Evolutionary conservation across 2,329 filamentous ascomycete species (phyloP), one percentile per base, ranked within the genome.

Genomic region (Paracoccidioides brasiliensis): DNA sequence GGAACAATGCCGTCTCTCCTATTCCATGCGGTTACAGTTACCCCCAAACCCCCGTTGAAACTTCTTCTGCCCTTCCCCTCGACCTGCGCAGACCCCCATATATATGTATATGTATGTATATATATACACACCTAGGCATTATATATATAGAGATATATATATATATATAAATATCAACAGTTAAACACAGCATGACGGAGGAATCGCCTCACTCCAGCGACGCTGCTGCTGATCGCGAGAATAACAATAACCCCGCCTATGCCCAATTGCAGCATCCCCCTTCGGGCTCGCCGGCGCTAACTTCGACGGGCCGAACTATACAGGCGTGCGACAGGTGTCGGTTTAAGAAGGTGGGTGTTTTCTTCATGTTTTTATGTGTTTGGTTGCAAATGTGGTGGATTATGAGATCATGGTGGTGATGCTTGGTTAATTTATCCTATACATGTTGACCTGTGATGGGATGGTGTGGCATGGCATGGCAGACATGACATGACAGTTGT

Each of bases 271-370:
- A 15, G 3, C 46, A 37, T 6, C 46, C 22, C 1, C 3, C 9
- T 30, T 41, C 12, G 5, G 45, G 49, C 15, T 40, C 30, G 6
- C 55, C 55, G 12, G 57, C 57, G 22, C 28, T 59, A 12, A 59
- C 57, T 12, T 53, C 53, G 15, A 52, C 56, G 42, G 53, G 57
- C 8, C 56, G 53, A 43, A 52, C 53, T 4, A 54, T 59, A 14
- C 56, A 58, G 45, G 57, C 56, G 12, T 59, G 57, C 33, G 57
- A 59, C 50, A 45, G 57, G 12, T 59, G 57, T 37, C 53, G 56
- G 30, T 53, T 56, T 32, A 59, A 56, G 54, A 59, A 59, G 37
- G 57, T 58, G 12, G 15, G 56, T 35, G 51, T 15, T 32, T 10
- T 53, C 15, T 32, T 33, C 5, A 32, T 3, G 22, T 15, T 43